A percentile compares a stretch with the other conserved stretches of the same genome.
Evolutionary conservation across 345 rosid species (phyloP).

Genomic region (Rubroshorea leprosula): DNA sequence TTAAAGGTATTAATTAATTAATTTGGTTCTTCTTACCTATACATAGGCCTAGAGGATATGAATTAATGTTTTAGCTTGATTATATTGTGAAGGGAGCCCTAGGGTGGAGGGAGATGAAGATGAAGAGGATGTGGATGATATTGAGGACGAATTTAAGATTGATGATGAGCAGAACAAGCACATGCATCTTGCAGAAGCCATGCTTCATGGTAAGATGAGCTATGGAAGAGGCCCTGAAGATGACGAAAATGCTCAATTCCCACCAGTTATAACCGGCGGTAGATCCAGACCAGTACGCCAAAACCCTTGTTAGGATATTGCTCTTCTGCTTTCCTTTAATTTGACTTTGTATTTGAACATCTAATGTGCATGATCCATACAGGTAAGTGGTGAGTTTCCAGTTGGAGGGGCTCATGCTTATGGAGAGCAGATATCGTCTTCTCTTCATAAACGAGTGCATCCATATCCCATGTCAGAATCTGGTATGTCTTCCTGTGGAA

Average conservation of each 20-base stretch:
- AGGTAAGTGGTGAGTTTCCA: conserved; percentile 96
- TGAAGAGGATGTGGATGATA: conserved; percentile 90
- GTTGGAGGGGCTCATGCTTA: conserved; percentile 55
- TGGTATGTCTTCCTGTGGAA: too few species aligned
- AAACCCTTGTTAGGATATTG: too few species aligned
- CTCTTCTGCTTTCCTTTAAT: too few species aligned
- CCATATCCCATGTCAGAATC: conserved; percentile 86
- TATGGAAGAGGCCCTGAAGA: conserved; percentile 93
- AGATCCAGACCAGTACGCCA: conserved; percentile 81
- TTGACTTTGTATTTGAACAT: too few species aligned
- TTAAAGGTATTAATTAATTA: too few species aligned
- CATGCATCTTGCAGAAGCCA: conserved; percentile 61
- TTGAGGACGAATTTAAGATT: conserved; percentile 86
- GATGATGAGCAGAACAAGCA: conserved; percentile 74
- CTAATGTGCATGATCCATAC: too few species aligned
- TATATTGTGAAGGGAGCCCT: too few species aligned
- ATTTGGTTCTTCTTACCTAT: too few species aligned
- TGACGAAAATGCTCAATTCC: conserved; percentile 69
- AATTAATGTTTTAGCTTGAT: too few species aligned
- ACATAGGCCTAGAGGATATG: too few species aligned
- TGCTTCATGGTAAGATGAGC: conserved; percentile 96
- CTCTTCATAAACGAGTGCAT: conserved; percentile 80
- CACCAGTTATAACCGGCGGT: conserved; percentile 49
- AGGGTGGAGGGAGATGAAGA: conserved; percentile 96
- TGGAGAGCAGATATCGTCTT: conserved; percentile 56